Evolutionary conservation across 2,329 filamentous ascomycete genomes (phyloP), one percentile per base, ranked within the genome.

Genomic region (Tolypocladium paradoxum): DNA sequence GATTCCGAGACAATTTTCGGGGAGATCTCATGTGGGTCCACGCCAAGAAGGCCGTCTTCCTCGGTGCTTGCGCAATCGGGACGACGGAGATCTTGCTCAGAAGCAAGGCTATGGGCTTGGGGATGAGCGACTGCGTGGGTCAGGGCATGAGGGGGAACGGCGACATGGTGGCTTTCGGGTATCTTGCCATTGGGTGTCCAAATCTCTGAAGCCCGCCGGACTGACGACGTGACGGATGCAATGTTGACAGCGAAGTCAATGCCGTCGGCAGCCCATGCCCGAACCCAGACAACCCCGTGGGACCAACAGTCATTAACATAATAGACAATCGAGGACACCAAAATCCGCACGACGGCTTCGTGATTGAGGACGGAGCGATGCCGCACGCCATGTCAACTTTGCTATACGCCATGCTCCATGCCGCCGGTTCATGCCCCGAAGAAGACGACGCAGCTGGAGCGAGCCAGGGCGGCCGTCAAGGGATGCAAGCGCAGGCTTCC

Each of bases 1-100:
- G 69, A 72, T 56, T 85, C 82, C 65, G 70, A 70, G 60, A 70
- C 73, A 6, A 74, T 6, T 34, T 78, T 55, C 69, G 84, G 20
- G 73, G 80, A 48, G 79, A 84, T 54, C 70, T 85, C 2, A 81
- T 85, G 76, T 85, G 82, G 82, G 82, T 87, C 51, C 76, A 83
- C 55, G 83, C 83, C 2, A 80, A 75, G 62, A 76, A 83, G 58
- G 77, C 81, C 27, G 81, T 85, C 7, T 85, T 87, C 61, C 73
- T 87, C 12, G 84, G 83, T 5, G 84, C 84, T 2, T 84, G 83
- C 1, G 70, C 79, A 31, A 71, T 87, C 16, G 83, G 82, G 1
- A 84, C 82, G 0, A 85, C 83, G 0, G 83, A 87, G 63, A 85
- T 85, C 48, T 66, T 85, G 34, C 73, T 85, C 6, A 70, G 82